Percentiles rank a stretch among this genome's conserved stretches.
These are phyloP conservation scores for Phytophthora tubulina DNA, from an alignment of 352 stramenopile species.

Conservation along the genomic window DNA sequence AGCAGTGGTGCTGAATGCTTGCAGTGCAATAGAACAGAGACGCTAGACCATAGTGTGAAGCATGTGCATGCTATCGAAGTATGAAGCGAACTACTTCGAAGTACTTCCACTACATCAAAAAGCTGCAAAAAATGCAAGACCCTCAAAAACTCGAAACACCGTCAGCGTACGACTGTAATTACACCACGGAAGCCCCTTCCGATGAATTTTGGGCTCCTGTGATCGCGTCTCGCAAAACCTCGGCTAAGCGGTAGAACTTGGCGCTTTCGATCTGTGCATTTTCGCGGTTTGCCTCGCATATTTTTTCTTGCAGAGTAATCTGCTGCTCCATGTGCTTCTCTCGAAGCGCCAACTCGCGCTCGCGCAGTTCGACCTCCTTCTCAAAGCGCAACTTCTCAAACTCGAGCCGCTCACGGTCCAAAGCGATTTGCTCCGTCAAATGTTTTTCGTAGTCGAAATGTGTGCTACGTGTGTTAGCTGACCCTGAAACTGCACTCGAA, in stretches of 20 bases:
- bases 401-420: conserved; percentile 77
- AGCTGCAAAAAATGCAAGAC: neutral
- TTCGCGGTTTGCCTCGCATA: conserved; percentile 53
- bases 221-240: conserved; percentile 68
- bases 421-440: conserved; percentile 70
- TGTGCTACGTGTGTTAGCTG: conserved; percentile 38
- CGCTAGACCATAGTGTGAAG: neutral
- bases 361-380: conserved; percentile 77
- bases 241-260: conserved; percentile 71
- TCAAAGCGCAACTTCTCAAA: conserved; percentile 81
- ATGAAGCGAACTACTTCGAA: no score
- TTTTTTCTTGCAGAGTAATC: conserved; percentile 65
- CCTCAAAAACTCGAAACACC: neutral
- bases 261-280: conserved; percentile 56
- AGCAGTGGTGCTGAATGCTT: conserved; percentile 1
- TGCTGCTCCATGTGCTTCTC: conserved; percentile 76
- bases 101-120: neutral
- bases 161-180: conserved; percentile 6
- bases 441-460: conserved; percentile 83
- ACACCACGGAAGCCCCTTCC: conserved; percentile 53
- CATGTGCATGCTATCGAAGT: no score
- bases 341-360: conserved; percentile 69
- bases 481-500: conserved; percentile 15
- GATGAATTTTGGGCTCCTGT: conserved; percentile 41
- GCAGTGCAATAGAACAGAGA: neutral